Conservation (phyloP, 176 grass and related monocot genomes). For the Eremochloa ophiuroides region DNA sequence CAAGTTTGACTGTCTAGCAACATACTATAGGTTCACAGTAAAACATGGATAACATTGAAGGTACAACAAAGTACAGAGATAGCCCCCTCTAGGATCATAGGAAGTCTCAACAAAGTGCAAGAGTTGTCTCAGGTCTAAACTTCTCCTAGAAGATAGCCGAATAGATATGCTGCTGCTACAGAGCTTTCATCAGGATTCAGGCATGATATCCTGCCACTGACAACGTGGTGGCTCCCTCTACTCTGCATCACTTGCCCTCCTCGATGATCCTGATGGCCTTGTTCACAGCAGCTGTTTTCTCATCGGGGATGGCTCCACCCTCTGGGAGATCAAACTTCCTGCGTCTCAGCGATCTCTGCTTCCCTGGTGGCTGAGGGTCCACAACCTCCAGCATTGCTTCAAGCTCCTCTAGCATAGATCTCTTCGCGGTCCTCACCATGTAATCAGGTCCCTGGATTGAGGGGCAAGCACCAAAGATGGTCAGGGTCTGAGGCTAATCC, state of each 20-base stretch:
- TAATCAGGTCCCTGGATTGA: constrained; percentile 69
- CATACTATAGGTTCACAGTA: constrained; percentile 7
- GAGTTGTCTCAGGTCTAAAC: neutral
- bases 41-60: neutral
- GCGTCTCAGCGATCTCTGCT: constrained; percentile 41
- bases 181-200: neutral
- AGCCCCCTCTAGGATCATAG: neutral
- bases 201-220: too few species aligned
- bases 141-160: neutral
- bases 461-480: neutral
- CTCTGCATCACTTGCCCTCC: constrained; percentile 45
- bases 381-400: constrained; percentile 82
- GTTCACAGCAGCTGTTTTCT: constrained; percentile 45
- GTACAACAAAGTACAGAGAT: neutral
- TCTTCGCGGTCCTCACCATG: constrained; percentile 79
- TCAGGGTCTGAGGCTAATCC: neutral
- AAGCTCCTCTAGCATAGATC: constrained; percentile 80
- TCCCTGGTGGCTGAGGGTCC: constrained; percentile 66
- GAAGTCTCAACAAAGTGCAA: neutral
- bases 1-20: neutral
- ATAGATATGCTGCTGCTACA: neutral
- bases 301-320: constrained; percentile 29
- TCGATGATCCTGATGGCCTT: constrained; percentile 41
- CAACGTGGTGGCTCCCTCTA: too few species aligned
- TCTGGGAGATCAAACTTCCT: constrained; percentile 82